Percentiles rank a stretch among this genome's conserved stretches.
These are phyloP conservation scores for Thermoascus crustaceus DNA, from an alignment of 2,329 filamentous ascomycete species.

Conservation along the genomic window DNA sequence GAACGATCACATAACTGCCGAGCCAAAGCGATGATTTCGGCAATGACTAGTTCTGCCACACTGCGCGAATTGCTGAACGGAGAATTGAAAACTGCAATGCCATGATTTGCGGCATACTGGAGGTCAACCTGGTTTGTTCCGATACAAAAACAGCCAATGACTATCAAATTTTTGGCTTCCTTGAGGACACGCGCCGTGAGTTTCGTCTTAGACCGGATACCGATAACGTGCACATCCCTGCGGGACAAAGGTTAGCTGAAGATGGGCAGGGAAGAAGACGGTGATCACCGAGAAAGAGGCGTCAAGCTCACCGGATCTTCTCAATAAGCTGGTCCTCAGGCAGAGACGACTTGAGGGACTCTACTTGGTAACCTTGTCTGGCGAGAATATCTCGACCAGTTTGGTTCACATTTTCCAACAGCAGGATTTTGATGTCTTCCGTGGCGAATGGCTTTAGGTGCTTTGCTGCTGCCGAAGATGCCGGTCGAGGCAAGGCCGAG, in stretches of 20 bases:
- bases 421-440: conserved; percentile 89
- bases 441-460: conserved; percentile 92
- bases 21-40: conserved; percentile 83
- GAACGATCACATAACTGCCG: conserved; percentile 90
- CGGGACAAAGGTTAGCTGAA: conserved; percentile 9
- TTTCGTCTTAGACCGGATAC: conserved; percentile 96
- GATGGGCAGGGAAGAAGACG: conserved; percentile 4
- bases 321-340: conserved; percentile 90
- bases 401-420: conserved; percentile 93
- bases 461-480: conserved; percentile 49
- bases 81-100: conserved; percentile 98
- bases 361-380: conserved; percentile 90
- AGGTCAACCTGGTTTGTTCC: conserved; percentile 61
- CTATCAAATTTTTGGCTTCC: conserved; percentile 88
- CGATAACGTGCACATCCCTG: conserved; percentile 92
- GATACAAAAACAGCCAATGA: conserved; percentile 97
- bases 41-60: conserved; percentile 92
- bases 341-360: conserved; percentile 78
- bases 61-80: conserved; percentile 97
- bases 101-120: conserved; percentile 37
- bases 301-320: conserved; percentile 69
- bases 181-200: conserved; percentile 75
- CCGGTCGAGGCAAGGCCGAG: conserved; percentile 35
- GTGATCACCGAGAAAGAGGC: conserved; percentile 6
- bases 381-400: conserved; percentile 76